A percentile compares a stretch with the other conserved stretches of the same genome.
These are phyloP conservation scores for Leishmania turanica DNA, from an alignment of 208 protist genomes.

Conservation along the genomic window DNA sequence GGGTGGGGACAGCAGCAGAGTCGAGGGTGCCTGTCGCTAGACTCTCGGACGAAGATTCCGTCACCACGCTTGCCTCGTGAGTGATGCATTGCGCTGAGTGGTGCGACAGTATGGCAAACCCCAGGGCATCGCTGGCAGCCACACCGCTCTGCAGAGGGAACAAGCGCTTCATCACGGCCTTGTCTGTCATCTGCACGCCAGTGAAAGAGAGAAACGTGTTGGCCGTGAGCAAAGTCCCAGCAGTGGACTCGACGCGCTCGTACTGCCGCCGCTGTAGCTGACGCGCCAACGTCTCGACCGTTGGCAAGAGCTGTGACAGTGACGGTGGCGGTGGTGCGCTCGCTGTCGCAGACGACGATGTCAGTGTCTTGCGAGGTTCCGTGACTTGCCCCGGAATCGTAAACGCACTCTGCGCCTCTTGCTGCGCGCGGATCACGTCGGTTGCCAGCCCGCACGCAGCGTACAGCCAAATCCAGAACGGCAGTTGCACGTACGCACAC, in stretches of 20 bases:
- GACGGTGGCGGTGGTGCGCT: not conserved
- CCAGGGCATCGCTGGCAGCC: slow-evolving; percentile 13
- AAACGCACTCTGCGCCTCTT: not conserved
- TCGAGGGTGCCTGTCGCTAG: not conserved
- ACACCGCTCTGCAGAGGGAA: slow-evolving; percentile 26
- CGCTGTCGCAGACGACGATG: not conserved
- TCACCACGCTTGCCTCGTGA: not conserved
- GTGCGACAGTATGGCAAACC: slow-evolving; percentile 12
- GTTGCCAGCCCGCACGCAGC: slow-evolving; percentile 28
- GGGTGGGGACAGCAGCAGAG: not conserved
- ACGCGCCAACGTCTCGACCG: slow-evolving; percentile 28
- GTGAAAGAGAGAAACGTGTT: slow-evolving; percentile 31
- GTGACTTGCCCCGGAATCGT: not conserved
- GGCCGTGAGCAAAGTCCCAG: slow-evolving; percentile 20
- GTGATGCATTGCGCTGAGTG: not conserved
- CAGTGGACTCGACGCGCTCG: slow-evolving; percentile 17
- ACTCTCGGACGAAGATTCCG: not conserved
- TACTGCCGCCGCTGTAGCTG: slow-evolving; percentile 31
- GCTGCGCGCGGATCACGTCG: slow-evolving; percentile 13
- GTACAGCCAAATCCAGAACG: slow-evolving; percentile 34
- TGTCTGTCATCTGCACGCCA: slow-evolving; percentile 30
- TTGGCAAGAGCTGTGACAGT: slow-evolving; percentile 22
- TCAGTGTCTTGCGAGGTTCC: not conserved
- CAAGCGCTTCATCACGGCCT: slow-evolving; percentile 23
- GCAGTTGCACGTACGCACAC: slow-evolving; percentile 21